A percentile compares a stretch with the other conserved stretches of the same genome.
Conservation (phyloP, 2,329 filamentous ascomycete species). For the Cladosporium sp. region DNA sequence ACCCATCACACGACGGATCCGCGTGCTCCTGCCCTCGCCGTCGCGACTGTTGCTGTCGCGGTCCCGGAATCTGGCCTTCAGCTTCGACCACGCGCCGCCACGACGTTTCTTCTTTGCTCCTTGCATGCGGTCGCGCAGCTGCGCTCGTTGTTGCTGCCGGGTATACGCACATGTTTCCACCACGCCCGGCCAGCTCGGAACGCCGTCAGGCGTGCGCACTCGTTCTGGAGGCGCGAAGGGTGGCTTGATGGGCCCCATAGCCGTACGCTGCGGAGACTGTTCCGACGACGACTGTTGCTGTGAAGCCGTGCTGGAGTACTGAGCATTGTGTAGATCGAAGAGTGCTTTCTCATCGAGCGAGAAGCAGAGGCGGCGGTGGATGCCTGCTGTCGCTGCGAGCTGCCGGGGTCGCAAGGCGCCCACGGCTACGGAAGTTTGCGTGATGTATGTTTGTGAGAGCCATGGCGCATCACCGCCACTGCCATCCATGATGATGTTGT, state of each 20-base stretch:
- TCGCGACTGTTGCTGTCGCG: background rate
- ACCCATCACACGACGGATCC: background rate
- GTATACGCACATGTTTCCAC: background rate
- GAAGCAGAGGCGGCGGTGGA: conserved; percentile 22
- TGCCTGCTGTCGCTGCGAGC: conserved; percentile 9
- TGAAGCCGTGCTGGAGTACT: conserved; percentile 12
- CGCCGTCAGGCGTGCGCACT: conserved; percentile 30
- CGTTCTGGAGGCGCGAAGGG: conserved; percentile 29
- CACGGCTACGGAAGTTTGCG: background rate
- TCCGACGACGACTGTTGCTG: background rate
- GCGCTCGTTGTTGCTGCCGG: background rate
- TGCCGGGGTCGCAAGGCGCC: background rate
- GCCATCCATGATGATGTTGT: background rate
- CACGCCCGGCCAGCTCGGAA: conserved; percentile 32
- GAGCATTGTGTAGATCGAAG: conserved; percentile 12
- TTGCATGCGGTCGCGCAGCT: background rate
- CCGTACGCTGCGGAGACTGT: conserved; percentile 7
- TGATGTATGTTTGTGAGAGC: background rate
- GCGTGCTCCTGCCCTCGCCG: background rate
- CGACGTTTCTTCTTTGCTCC: background rate
- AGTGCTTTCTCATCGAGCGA: conserved; percentile 29
- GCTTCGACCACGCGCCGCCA: background rate
- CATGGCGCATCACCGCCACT: background rate
- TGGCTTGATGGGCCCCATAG: conserved; percentile 22
- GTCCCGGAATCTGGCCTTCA: background rate